These are phyloP conservation scores for Fusarium mundagurra DNA, from an alignment of 2,329 filamentous ascomycete genomes.

Conservation along the genomic window DNA sequence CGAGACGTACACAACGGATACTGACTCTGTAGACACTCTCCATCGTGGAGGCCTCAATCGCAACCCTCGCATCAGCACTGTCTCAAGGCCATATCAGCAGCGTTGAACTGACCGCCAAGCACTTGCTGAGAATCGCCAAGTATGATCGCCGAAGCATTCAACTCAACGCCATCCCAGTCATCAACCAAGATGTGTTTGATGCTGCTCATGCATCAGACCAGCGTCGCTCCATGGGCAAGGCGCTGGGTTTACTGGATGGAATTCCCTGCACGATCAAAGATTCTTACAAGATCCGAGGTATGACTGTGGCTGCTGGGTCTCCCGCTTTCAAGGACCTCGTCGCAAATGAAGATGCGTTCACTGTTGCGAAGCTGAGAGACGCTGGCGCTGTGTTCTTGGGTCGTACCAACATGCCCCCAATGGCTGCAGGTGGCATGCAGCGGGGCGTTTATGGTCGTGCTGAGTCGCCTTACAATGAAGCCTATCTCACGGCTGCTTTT, in stretches of 20 bases:
- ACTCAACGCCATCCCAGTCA: neutral
- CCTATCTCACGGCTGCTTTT: neutral
- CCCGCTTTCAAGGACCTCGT: slow-evolving; percentile 62
- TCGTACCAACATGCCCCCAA: neutral
- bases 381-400: neutral
- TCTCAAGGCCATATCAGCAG: neutral
- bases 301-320: slow-evolving; percentile 64
- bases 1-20: too few relatives aligned
- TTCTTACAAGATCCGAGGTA: slow-evolving; percentile 62
- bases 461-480: neutral
- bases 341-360: slow-evolving; percentile 62
- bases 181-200: neutral
- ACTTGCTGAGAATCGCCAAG: neutral
- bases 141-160: neutral
- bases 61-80: neutral
- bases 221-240: neutral
- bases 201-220: neutral
- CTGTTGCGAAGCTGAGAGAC: slow-evolving; percentile 48
- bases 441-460: slow-evolving; percentile 1
- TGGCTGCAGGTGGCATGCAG: slow-evolving; percentile 1
- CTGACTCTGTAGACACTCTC: neutral
- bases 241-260: neutral
- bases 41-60: neutral
- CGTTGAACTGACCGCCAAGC: neutral
- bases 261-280: slow-evolving; percentile 60